phyloP scores from a whole-genome alignment of 441 rosid genomes.

The Manihot esculenta region DNA sequence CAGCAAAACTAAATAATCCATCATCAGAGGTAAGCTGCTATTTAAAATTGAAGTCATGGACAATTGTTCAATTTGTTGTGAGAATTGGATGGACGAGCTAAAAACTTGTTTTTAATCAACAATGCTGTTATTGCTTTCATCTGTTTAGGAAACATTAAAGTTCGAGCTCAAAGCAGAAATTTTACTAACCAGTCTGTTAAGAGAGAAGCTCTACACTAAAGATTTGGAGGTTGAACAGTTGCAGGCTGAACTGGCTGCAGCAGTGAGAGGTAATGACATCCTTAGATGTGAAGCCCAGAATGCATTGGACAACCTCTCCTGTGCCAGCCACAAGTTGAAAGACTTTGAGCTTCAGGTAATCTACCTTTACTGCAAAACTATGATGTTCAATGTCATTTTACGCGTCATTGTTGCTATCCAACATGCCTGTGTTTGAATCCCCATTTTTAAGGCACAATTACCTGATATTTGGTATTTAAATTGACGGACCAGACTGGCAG shows the following conservation, averaged over 20 bases:
- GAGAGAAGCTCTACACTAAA: conserved; percentile 80
- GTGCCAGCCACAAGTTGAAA: conserved; percentile 60
- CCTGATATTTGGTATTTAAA: neutral
- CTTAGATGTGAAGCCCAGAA: conserved; percentile 70
- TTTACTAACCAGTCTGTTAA: conserved; percentile 62
- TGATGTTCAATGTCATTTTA: neutral
- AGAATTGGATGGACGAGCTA: neutral
- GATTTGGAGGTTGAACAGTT: conserved; percentile 83
- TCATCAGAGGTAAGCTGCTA: conserved; percentile 49
- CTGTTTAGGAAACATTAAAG: conserved; percentile 51
- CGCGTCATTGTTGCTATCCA: too few relatives aligned
- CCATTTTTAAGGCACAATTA: neutral
- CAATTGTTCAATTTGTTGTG: neutral
- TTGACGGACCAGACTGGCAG: neutral
- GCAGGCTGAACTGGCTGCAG: conserved; percentile 84
- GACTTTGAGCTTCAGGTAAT: conserved; percentile 87
- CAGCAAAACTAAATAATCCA: conserved; percentile 39
- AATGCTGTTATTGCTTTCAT: conserved; percentile 3
- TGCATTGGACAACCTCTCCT: conserved; percentile 68
- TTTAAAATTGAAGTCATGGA: neutral
- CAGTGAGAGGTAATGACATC: conserved; percentile 74
- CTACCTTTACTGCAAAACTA: neutral
- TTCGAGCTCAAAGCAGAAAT: conserved; percentile 74
- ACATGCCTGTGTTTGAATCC: neutral
- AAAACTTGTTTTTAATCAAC: conserved; percentile 6